Conservation (phyloP, 768 basidiomycete species). For the Lyophyllum decastes region DNA sequence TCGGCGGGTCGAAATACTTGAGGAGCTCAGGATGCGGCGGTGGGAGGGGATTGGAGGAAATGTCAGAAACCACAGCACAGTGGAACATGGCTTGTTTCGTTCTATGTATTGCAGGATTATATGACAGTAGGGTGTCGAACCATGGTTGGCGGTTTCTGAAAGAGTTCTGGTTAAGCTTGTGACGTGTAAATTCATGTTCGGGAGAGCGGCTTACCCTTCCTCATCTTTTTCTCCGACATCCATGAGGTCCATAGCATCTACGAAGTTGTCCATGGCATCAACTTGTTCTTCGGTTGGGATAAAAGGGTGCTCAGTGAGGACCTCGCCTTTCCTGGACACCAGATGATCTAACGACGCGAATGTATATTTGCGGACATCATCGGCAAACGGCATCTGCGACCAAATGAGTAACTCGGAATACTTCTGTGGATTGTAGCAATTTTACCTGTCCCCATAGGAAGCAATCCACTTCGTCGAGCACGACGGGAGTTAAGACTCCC, state of each 20-base stretch:
- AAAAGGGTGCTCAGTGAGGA: conserved; percentile 74
- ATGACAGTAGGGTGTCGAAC: conserved; percentile 78
- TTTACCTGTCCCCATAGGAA: conserved; percentile 81
- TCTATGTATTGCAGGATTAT: conserved; percentile 89
- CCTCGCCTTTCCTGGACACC: conserved; percentile 74
- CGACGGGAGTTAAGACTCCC: conserved; percentile 70
- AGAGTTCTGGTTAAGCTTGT: neutral
- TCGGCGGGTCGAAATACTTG: conserved; percentile 84
- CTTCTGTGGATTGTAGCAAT: too few relatives aligned
- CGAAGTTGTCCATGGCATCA: conserved; percentile 83
- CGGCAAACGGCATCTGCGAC: conserved; percentile 88
- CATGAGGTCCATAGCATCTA: conserved; percentile 89
- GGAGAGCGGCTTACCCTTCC: conserved; percentile 53
- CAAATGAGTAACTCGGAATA: neutral
- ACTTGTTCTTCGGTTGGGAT: conserved; percentile 79
- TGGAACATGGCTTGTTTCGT: conserved; percentile 94
- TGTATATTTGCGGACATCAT: conserved; percentile 86
- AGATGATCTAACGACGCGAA: conserved; percentile 82
- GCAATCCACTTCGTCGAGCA: conserved; percentile 72
- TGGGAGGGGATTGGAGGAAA: conserved; percentile 73
- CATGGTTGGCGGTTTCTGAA: conserved; percentile 65
- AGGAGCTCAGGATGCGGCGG: conserved; percentile 84
- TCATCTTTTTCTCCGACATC: conserved; percentile 75
- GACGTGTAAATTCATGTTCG: conserved; percentile 24
- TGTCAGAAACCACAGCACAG: conserved; percentile 73